Evolutionary conservation across 2,329 filamentous ascomycete species (phyloP).

Genomic region (Raffaelea arxii): DNA sequence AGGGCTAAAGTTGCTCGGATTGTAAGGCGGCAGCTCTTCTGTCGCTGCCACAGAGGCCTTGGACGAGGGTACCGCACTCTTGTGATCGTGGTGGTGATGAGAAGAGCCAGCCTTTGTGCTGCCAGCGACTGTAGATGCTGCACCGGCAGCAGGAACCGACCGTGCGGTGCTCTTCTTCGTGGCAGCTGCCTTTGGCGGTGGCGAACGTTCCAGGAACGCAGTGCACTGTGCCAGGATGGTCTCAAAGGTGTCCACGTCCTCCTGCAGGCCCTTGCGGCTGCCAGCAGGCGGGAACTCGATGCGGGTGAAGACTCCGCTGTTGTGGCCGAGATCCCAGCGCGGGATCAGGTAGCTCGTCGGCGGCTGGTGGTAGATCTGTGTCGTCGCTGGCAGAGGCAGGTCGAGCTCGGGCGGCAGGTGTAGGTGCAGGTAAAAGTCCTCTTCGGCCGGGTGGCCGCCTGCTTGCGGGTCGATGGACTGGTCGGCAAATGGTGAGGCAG

Average conservation of each 20-base stretch:
- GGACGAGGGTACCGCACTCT: constrained; percentile 4
- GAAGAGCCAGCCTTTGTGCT: too few species aligned
- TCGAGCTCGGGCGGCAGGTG: constrained; percentile 92
- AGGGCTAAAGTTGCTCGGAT: constrained; percentile 69
- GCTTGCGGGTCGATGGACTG: constrained; percentile 31
- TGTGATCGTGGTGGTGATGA: too few species aligned
- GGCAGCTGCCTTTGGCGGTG: constrained; percentile 38
- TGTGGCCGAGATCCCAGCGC: constrained; percentile 83
- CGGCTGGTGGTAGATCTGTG: constrained; percentile 94
- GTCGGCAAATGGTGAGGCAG: constrained; percentile 61
- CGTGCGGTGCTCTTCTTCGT: constrained; percentile 1
- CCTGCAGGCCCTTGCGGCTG: constrained; percentile 64
- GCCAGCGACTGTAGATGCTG: not conserved
- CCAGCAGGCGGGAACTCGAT: constrained; percentile 80
- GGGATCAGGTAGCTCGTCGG: constrained; percentile 90
- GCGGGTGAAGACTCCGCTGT: constrained; percentile 81
- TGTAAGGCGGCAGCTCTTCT: constrained; percentile 55
- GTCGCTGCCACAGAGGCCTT: constrained; percentile 11
- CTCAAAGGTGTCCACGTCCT: constrained; percentile 91
- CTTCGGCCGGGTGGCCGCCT: constrained; percentile 38
- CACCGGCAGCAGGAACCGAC: constrained; percentile 12
- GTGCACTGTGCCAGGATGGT: constrained; percentile 94
- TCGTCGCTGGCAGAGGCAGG: constrained; percentile 84
- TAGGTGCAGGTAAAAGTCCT: constrained; percentile 95
- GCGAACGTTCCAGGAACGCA: constrained; percentile 79